Evolutionary conservation across 805 yeast genomes (phyloP).

Genomic region (Saccharomyces jurei): DNA sequence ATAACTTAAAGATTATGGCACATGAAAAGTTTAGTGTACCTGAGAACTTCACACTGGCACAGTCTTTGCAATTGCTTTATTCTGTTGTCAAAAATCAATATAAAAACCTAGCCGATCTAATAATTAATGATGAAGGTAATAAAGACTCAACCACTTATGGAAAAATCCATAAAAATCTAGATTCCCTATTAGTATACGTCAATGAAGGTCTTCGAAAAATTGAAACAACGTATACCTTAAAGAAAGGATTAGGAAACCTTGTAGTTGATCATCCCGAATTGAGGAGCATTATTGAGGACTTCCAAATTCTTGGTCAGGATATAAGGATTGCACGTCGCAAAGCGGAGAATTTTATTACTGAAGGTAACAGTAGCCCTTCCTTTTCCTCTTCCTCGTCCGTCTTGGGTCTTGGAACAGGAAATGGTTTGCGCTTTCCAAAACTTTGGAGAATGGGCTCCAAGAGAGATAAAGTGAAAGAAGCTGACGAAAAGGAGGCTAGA

Average conservation of each 20-base stretch:
- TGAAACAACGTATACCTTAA: slow-evolving; percentile 15
- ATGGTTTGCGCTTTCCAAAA: not conserved
- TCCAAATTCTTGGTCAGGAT: slow-evolving; percentile 26
- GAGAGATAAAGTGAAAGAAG: slow-evolving; percentile 7
- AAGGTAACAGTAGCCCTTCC: not conserved
- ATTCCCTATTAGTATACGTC: slow-evolving; percentile 16
- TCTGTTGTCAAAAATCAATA: slow-evolving; percentile 22
- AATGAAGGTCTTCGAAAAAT: slow-evolving; percentile 21
- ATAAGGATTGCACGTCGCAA: slow-evolving; percentile 18
- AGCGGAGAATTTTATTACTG: not conserved
- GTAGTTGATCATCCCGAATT: slow-evolving; percentile 10
- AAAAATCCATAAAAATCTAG: slow-evolving; percentile 12
- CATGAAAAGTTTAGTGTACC: slow-evolving; percentile 25
- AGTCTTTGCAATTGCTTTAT: slow-evolving; percentile 24
- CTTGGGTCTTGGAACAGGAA: not conserved
- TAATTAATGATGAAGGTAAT: slow-evolving; percentile 3
- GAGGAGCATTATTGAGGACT: slow-evolving; percentile 15
- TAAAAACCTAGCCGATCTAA: slow-evolving; percentile 10
- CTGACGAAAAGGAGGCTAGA: slow-evolving; percentile 17
- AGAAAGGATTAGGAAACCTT: slow-evolving; percentile 9
- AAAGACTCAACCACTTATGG: slow-evolving; percentile 7
- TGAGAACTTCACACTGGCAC: slow-evolving; percentile 21
- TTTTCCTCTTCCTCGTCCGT: not conserved
- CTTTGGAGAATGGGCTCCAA: slow-evolving; percentile 1
- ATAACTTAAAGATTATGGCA: slow-evolving; percentile 9